A percentile compares a stretch with the other conserved stretches of the same genome.
phyloP scores from a whole-genome alignment of 805 yeast genomes.

The Priceomyces carsonii region DNA sequence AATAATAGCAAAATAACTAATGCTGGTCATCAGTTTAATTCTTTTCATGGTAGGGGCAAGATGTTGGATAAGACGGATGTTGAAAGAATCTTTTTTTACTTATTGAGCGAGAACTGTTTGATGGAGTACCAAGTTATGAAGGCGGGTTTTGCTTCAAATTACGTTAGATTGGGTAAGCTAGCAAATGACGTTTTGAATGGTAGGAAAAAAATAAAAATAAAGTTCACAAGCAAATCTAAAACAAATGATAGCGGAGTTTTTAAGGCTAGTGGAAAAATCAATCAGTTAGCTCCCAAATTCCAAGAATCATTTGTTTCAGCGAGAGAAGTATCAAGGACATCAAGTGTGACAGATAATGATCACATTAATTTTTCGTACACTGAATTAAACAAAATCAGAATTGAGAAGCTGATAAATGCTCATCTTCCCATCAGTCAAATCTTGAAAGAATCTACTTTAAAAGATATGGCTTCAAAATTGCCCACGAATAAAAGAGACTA shows the following conservation, averaged over 20 bases:
- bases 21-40: slow-evolving; percentile 59
- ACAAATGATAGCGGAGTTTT: slow-evolving; percentile 1
- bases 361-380: slow-evolving; percentile 28
- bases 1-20: slow-evolving; percentile 58
- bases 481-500: slow-evolving; percentile 54
- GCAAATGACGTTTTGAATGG: slow-evolving; percentile 51
- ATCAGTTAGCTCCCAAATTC: slow-evolving; percentile 14
- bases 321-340: slow-evolving; percentile 14
- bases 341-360: slow-evolving; percentile 14
- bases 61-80: slow-evolving; percentile 63
- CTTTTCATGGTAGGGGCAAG: slow-evolving; percentile 73
- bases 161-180: slow-evolving; percentile 62
- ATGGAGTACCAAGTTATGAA: slow-evolving; percentile 73
- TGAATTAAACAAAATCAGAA: slow-evolving; percentile 44
- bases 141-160: slow-evolving; percentile 78
- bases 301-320: slow-evolving; percentile 21
- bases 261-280: background rate
- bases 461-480: slow-evolving; percentile 54
- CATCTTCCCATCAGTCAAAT: slow-evolving; percentile 28
- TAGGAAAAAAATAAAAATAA: slow-evolving; percentile 48
- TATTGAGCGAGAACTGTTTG: slow-evolving; percentile 65
- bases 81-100: slow-evolving; percentile 79
- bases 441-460: slow-evolving; percentile 36
- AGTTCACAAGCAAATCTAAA: slow-evolving; percentile 36
- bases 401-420: slow-evolving; percentile 41